Evolutionary conservation across 148 eudicot species (phyloP).

Genomic region (Fagopyrum tataricum): DNA sequence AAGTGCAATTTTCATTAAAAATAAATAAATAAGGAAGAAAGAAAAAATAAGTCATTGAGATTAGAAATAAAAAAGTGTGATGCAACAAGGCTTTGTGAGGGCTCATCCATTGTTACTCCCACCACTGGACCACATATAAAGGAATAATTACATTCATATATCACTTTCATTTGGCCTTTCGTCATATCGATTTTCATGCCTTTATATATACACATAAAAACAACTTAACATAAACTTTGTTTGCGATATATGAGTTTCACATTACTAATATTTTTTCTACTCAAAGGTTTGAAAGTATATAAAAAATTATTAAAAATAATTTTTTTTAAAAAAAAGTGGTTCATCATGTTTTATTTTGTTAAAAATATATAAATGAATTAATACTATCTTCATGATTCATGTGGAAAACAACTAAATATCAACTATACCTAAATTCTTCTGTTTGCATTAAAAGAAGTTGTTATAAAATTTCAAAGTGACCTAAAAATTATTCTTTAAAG

Average conservation of each 20-base stretch:
- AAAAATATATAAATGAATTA: no score
- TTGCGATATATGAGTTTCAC: neutral
- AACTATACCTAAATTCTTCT: no score
- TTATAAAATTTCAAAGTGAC: no score
- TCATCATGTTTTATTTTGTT: no score
- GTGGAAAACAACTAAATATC: no score
- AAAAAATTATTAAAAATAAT: no score
- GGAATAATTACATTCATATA: conserved; percentile 1
- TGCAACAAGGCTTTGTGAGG: neutral
- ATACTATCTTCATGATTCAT: no score
- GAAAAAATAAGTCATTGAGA: no score
- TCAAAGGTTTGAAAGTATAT: neutral
- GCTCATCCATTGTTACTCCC: neutral
- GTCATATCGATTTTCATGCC: neutral
- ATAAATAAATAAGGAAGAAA: no score
- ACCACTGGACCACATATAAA: conserved; percentile 4
- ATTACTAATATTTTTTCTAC: neutral
- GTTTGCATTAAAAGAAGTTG: no score
- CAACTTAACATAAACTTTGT: neutral
- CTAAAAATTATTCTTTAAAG: no score
- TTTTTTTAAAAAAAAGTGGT: neutral
- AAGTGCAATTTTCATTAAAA: no score
- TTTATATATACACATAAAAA: neutral
- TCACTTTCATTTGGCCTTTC: conserved; percentile 7
- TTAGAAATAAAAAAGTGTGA: neutral